Percentiles rank a stretch among this genome's conserved stretches.
Conservation (phyloP, 176 grass and related monocot genomes). For the Saccharum spontaneum region DNA sequence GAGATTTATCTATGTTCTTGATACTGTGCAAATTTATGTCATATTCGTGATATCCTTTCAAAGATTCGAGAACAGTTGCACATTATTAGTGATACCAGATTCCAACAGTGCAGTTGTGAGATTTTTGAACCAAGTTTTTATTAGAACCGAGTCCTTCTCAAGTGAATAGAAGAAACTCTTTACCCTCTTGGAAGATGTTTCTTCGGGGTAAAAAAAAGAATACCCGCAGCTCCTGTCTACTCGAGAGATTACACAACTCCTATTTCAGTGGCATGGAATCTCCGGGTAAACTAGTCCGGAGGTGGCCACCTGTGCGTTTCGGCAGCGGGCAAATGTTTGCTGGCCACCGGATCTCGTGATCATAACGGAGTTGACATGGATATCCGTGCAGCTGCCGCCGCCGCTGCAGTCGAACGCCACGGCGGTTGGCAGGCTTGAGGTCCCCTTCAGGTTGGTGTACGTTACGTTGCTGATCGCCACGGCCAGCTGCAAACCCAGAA, state of each 20-base stretch:
- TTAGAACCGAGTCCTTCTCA: background rate
- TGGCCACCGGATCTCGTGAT: background rate
- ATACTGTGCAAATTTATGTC: background rate
- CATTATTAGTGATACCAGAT: no score
- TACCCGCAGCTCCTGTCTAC: no score
- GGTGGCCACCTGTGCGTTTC: conserved; percentile 7
- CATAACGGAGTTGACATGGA: conserved; percentile 20
- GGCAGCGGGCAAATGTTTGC: background rate
- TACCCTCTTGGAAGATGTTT: background rate
- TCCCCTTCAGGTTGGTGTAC: conserved; percentile 19
- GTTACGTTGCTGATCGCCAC: conserved; percentile 38
- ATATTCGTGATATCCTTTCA: background rate
- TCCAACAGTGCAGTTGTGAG: no score
- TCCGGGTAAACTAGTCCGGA: conserved; percentile 6
- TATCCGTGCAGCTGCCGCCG: conserved; percentile 19
- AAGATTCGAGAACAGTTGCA: background rate
- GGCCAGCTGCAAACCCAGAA: background rate
- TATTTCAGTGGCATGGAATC: conserved; percentile 18
- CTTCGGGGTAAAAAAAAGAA: no score
- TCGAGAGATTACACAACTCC: background rate
- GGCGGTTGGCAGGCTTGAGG: conserved; percentile 24
- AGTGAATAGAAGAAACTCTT: background rate
- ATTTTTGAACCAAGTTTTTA: background rate
- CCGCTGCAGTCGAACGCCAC: conserved; percentile 22
- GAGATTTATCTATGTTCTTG: background rate